Evolutionary conservation across 1,284 basidiomycete species (phyloP).

Genomic region (Malassezia obtusa): DNA sequence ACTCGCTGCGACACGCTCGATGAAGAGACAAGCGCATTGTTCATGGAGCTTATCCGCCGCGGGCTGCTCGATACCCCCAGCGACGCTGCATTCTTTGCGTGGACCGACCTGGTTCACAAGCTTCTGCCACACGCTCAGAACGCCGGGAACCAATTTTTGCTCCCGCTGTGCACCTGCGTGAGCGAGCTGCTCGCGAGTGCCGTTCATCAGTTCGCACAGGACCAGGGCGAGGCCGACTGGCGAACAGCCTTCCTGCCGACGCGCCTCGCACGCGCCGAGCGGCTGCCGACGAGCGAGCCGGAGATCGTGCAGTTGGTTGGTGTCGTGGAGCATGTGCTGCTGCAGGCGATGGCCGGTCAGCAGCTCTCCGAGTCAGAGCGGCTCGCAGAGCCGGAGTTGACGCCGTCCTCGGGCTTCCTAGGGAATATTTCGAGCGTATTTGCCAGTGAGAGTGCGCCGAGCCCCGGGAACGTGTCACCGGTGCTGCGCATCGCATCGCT

Average conservation of each 20-base stretch:
- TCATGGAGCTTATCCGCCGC: conserved; percentile 1
- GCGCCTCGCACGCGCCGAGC: neutral
- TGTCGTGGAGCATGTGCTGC: conserved; percentile 5
- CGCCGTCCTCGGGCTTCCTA: conserved; percentile 16
- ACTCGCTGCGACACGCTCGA: neutral
- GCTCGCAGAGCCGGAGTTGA: conserved; percentile 33
- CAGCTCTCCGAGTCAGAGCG: neutral
- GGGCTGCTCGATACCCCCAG: neutral
- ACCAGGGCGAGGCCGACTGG: neutral
- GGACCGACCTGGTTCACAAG: conserved; percentile 3
- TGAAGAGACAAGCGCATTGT: neutral
- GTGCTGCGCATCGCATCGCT: conserved; percentile 14
- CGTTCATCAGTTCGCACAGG: neutral
- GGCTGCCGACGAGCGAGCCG: neutral
- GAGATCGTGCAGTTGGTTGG: conserved; percentile 3
- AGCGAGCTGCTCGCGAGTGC: neutral
- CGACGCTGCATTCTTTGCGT: conserved; percentile 2
- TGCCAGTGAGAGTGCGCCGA: conserved; percentile 13
- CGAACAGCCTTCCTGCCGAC: neutral
- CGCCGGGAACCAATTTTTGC: neutral
- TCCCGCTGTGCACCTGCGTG: conserved; percentile 6
- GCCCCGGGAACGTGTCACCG: neutral
- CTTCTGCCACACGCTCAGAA: neutral
- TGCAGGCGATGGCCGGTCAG: conserved; percentile 2
- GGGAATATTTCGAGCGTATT: conserved; percentile 37